Evolutionary conservation across 1,284 basidiomycete genomes (phyloP).

Genomic region (Paramarasmius palmivorus): DNA sequence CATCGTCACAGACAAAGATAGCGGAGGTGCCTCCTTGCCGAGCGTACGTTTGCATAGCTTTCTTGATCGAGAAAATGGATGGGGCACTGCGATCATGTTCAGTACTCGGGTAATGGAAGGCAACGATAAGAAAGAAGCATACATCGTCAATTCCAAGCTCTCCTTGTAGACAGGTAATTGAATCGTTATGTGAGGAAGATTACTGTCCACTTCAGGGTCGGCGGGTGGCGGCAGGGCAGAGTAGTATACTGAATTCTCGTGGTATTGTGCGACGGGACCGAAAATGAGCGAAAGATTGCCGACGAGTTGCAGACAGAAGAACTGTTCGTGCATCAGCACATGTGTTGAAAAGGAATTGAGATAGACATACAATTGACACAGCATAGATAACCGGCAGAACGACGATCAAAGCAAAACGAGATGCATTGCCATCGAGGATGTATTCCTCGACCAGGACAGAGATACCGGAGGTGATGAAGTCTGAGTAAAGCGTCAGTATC

Average conservation of each 20-base stretch:
- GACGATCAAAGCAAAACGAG: conserved; percentile 63
- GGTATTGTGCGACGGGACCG: conserved; percentile 46
- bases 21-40: conserved; percentile 78
- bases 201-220: conserved; percentile 57
- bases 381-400: conserved; percentile 72
- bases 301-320: conserved; percentile 67
- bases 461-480: conserved; percentile 63
- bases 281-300: conserved; percentile 53
- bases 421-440: conserved; percentile 63
- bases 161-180: conserved; percentile 86
- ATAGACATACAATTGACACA: conserved; percentile 60
- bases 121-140: conserved; percentile 24
- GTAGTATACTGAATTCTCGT: conserved; percentile 74
- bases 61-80: conserved; percentile 80
- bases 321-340: conserved; percentile 35
- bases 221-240: conserved; percentile 59
- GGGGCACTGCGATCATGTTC: conserved; percentile 48
- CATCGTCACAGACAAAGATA: conserved; percentile 81
- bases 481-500: conserved; percentile 29
- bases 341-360: conserved; percentile 2
- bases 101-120: neutral
- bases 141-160: conserved; percentile 68
- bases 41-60: conserved; percentile 85
- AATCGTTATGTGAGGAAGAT: conserved; percentile 73
- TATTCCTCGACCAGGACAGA: conserved; percentile 64